Evolutionary conservation across 164 flowering plant species (phyloP).

Genomic region (Vitis amurensis): DNA sequence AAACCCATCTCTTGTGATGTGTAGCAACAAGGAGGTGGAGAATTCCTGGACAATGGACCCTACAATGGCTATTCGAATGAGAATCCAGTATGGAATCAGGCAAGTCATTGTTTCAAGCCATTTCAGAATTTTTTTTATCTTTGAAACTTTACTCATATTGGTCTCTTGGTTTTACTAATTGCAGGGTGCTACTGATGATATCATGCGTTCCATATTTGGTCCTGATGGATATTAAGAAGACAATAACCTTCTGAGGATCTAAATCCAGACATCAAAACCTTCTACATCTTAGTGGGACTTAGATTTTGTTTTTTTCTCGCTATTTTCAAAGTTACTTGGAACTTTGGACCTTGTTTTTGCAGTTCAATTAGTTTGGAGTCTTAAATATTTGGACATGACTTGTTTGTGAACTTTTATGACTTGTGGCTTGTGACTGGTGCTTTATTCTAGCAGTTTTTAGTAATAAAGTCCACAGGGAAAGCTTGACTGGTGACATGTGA

Average conservation of each 20-base stretch:
- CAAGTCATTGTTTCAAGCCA: neutral
- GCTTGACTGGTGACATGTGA: too few species aligned
- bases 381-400: too few species aligned
- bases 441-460: too few species aligned
- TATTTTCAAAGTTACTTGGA: neutral
- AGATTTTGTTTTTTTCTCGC: neutral
- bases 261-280: neutral
- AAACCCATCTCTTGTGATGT: neutral
- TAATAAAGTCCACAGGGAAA: too few species aligned
- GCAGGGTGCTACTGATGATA: neutral
- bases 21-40: constrained; percentile 7
- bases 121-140: neutral
- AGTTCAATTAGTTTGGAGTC: neutral
- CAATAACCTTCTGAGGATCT: neutral
- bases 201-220: neutral
- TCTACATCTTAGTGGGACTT: neutral
- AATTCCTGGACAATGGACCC: neutral
- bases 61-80: neutral
- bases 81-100: neutral
- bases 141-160: neutral
- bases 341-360: neutral
- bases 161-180: neutral
- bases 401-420: too few species aligned
- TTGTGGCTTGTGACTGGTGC: too few species aligned
- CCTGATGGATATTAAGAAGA: neutral